These are phyloP conservation scores for Henckelia pumila DNA, from an alignment of 257 asterid genomes.

Conservation along the genomic window DNA sequence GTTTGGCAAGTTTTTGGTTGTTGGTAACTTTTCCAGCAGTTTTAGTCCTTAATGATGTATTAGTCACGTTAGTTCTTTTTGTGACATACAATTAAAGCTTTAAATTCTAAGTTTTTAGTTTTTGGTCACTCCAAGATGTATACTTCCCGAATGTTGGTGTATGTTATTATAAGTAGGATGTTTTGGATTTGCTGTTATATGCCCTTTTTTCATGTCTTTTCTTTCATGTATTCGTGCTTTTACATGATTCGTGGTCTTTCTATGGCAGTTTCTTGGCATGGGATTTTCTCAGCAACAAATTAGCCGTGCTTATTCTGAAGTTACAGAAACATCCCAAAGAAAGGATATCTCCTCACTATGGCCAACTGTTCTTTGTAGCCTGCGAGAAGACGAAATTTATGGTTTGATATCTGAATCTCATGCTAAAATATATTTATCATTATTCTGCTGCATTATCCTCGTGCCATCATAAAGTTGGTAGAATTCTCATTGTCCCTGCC, in stretches of 20 bases:
- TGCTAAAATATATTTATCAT: slow-evolving; percentile 26
- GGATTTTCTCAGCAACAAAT: slow-evolving; percentile 62
- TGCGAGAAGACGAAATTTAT: slow-evolving; percentile 64
- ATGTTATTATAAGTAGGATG: slow-evolving; percentile 12
- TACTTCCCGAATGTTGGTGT: too few relatives aligned
- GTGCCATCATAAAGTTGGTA: slow-evolving; percentile 33
- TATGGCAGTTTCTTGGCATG: slow-evolving; percentile 56
- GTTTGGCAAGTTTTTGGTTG: slow-evolving; percentile 12
- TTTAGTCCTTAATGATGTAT: not conserved
- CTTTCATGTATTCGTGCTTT: slow-evolving; percentile 16
- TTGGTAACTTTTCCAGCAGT: not conserved
- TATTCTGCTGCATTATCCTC: slow-evolving; percentile 30
- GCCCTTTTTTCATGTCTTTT: slow-evolving; percentile 17
- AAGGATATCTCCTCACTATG: slow-evolving; percentile 57
- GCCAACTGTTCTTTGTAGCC: slow-evolving; percentile 64
- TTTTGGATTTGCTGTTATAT: slow-evolving; percentile 20
- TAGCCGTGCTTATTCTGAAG: slow-evolving; percentile 47
- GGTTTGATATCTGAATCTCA: slow-evolving; percentile 38
- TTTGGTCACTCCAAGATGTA: too few relatives aligned
- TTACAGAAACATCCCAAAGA: slow-evolving; percentile 41
- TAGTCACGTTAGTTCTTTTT: too few relatives aligned
- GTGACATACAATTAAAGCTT: too few relatives aligned
- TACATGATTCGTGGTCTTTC: slow-evolving; percentile 24
- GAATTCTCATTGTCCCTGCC: not conserved
- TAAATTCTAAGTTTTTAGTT: too few relatives aligned